These are phyloP conservation scores for Diplosphaera chodatii DNA, from an alignment of 139 green algal genomes.

Conservation along the genomic window DNA sequence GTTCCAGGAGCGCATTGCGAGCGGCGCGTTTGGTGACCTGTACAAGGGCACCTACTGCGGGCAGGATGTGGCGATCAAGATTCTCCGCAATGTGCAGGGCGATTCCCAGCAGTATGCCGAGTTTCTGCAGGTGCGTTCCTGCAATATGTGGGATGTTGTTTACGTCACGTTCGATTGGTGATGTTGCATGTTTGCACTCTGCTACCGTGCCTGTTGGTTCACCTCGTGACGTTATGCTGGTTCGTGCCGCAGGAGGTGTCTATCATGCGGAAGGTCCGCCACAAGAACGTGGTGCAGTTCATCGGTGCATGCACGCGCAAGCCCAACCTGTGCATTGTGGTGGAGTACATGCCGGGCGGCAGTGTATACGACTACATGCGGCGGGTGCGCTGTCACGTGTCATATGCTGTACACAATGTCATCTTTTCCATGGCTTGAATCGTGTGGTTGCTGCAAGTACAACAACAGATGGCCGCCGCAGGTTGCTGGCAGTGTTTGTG, in stretches of 20 bases:
- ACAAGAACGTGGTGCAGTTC: slow-evolving; percentile 99
- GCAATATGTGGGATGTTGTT: too few relatives aligned
- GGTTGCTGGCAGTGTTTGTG: too few relatives aligned
- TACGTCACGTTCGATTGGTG: too few relatives aligned
- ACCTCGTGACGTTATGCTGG: too few relatives aligned
- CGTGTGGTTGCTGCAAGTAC: too few relatives aligned
- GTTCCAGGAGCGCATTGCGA: slow-evolving; percentile 84
- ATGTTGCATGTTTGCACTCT: too few relatives aligned
- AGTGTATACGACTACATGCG: slow-evolving; percentile 92
- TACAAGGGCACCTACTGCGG: slow-evolving; percentile 93
- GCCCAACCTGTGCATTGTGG: slow-evolving; percentile 97
- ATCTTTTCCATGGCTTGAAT: too few relatives aligned
- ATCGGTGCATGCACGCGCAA: slow-evolving; percentile 95
- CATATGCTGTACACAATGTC: too few relatives aligned
- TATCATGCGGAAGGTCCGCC: slow-evolving; percentile 88
- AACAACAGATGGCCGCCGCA: too few relatives aligned
- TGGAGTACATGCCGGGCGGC: slow-evolving; percentile 96
- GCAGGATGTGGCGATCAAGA: slow-evolving; percentile 98
- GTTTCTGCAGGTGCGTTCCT: slow-evolving; percentile 66
- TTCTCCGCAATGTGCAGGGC: slow-evolving; percentile 86
- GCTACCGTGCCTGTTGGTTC: too few relatives aligned
- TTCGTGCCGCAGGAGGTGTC: slow-evolving; percentile 76
- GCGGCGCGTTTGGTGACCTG: slow-evolving; percentile 91
- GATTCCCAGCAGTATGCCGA: slow-evolving; percentile 83
- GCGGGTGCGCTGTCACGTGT: slow-evolving; percentile 43